These are phyloP conservation scores for Blastobotrys parvus DNA, from an alignment of 805 yeast species.

Conservation along the genomic window DNA sequence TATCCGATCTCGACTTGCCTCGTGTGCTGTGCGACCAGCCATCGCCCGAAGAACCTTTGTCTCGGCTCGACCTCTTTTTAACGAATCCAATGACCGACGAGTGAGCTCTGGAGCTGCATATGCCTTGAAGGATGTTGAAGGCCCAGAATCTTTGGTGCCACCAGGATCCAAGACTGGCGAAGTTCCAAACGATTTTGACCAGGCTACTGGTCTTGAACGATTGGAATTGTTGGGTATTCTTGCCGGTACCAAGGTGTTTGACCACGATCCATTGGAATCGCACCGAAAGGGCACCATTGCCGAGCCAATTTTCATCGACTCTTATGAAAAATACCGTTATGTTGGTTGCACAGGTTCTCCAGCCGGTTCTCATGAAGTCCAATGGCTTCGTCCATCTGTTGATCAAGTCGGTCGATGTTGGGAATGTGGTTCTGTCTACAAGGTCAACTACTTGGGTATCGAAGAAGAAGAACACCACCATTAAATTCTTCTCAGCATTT, in stretches of 20 bases:
- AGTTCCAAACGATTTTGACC: slow-evolving; percentile 90
- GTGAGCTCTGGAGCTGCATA: slow-evolving; percentile 40
- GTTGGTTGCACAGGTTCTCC: slow-evolving; percentile 97
- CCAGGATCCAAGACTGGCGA: slow-evolving; percentile 79
- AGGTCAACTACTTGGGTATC: slow-evolving; percentile 80
- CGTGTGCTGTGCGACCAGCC: background rate
- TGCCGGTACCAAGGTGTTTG: slow-evolving; percentile 88
- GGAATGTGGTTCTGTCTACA: slow-evolving; percentile 97
- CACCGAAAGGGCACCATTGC: slow-evolving; percentile 85
- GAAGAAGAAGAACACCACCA: slow-evolving; percentile 47
- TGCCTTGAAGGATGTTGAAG: slow-evolving; percentile 67
- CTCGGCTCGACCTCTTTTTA: background rate
- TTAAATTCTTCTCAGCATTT: too few relatives aligned
- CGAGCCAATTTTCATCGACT: slow-evolving; percentile 83
- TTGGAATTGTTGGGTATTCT: slow-evolving; percentile 86
- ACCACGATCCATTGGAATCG: slow-evolving; percentile 76
- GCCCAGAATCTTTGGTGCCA: slow-evolving; percentile 73
- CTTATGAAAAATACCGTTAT: slow-evolving; percentile 87
- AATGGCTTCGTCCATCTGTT: slow-evolving; percentile 86
- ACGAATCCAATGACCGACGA: background rate
- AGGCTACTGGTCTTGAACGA: slow-evolving; percentile 98
- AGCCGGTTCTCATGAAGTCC: slow-evolving; percentile 80
- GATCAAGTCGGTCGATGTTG: slow-evolving; percentile 89
- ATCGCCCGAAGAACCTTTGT: background rate
- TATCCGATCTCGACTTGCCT: background rate